phyloP scores from a whole-genome alignment of 345 rosid genomes.

The Cardamine resedifolia region DNA sequence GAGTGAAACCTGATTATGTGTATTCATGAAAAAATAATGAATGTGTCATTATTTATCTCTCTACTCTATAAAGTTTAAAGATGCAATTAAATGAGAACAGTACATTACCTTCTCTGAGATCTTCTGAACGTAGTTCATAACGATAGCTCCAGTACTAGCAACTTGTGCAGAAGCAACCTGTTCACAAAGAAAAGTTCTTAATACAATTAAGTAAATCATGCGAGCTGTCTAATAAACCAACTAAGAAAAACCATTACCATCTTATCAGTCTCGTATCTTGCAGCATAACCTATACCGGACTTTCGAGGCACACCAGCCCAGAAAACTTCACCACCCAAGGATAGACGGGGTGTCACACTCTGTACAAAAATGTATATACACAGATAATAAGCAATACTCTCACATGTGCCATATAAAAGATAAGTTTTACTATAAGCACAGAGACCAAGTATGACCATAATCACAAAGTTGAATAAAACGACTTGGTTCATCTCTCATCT shows the following conservation, averaged over 20 bases:
- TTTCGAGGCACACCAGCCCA: conserved; percentile 97
- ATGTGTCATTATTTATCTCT: background rate
- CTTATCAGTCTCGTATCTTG: conserved; percentile 85
- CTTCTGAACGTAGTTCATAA: conserved; percentile 95
- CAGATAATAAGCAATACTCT: background rate
- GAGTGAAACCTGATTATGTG: conserved; percentile 68
- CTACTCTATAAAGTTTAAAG: background rate
- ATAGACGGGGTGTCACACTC: conserved; percentile 71
- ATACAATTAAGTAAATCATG: background rate
- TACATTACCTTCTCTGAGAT: conserved; percentile 81
- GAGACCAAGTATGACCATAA: conserved; percentile 7
- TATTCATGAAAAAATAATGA: conserved; percentile 2
- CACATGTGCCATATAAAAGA: background rate
- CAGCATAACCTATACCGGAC: conserved; percentile 96
- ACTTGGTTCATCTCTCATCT: conserved; percentile 8
- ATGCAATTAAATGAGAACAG: background rate
- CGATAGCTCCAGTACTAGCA: conserved; percentile 89
- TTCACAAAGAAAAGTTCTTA: background rate
- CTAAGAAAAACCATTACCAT: conserved; percentile 54
- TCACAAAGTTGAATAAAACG: conserved; percentile 5
- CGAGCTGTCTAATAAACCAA: background rate
- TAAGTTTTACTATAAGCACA: background rate
- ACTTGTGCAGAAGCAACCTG: conserved; percentile 93
- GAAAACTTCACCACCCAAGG: conserved; percentile 92
- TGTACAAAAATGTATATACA: conserved; percentile 37